Evolutionary conservation across 768 basidiomycete species (phyloP), one percentile per base, ranked within the genome.

Genomic region (Lactarius vividus): DNA sequence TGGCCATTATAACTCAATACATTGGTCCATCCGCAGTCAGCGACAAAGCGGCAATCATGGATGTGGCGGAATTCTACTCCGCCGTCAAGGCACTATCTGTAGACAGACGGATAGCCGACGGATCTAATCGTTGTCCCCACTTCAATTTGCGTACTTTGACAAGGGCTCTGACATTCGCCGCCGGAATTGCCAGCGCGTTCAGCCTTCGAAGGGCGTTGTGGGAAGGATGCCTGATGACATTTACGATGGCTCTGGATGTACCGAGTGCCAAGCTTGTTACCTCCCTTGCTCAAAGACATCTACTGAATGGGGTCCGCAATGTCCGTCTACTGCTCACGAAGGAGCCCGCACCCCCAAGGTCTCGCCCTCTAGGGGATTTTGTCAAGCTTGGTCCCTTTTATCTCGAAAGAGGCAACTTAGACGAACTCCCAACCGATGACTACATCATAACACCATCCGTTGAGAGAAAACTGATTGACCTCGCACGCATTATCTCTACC

Each of bases 171-270:
- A 92, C 86, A 0, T 98, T 97, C 75, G 90, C 94, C 1, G 86
- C 91, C 1, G 91, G 96, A 67, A 88, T 89, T 54, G 86, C 91
- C 0, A 78, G 83, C 40, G 76, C 81, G 33, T 98, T 92, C 70
- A 88, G 93, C 31, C 78, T 98, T 10, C 85, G 95, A 42, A 81
- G 97, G 46, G 88, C 92, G 1, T 79, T 98, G 23, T 98, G 93
- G 92, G 97, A 98, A 75, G 96, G 97, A 1, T 96, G 92, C 74
- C 73, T 98, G 63, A 98, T 99, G 97, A 89, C 93, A 0, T 99
- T 98, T 75, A 97, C 94, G 7, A 98, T 97, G 94, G 87, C 90
- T 7, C 82, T 99, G 57, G 93, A 97, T 72, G 78, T 77, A 0
- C 77, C 82, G 18, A 94, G 94, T 71, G 84, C 86, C 0, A 81